Percentiles rank a stretch among this genome's conserved stretches.
phyloP scores from a whole-genome alignment of 139 green algal species.

The Chlorella sp. region DNA sequence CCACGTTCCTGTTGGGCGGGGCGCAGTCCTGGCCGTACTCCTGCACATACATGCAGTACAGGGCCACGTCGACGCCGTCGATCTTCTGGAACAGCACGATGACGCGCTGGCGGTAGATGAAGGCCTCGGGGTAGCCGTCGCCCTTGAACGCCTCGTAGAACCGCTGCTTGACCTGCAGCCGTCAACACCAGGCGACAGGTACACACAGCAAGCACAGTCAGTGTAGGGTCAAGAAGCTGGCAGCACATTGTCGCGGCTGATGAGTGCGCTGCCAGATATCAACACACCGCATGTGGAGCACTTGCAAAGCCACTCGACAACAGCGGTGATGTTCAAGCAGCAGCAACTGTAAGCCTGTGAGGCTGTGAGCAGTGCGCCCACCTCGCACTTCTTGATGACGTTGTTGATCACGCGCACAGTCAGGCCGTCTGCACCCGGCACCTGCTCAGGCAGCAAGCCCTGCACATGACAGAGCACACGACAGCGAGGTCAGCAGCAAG shows the following conservation, averaged over 20 bases:
- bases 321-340: too few species aligned
- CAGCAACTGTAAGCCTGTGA: too few species aligned
- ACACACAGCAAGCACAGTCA: too few species aligned
- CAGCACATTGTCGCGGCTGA: too few species aligned
- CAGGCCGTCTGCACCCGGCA: constrained; percentile 54
- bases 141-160: constrained; percentile 56
- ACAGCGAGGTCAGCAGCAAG: too few species aligned
- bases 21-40: constrained; percentile 89
- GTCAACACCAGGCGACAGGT: too few species aligned
- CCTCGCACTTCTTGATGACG: constrained; percentile 85
- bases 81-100: constrained; percentile 94
- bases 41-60: constrained; percentile 90
- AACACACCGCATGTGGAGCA: too few species aligned
- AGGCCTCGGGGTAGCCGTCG: constrained; percentile 60
- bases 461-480: constrained; percentile 15
- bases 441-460: constrained; percentile 39
- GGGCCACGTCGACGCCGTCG: constrained; percentile 86
- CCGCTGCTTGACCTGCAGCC: constrained; percentile 67
- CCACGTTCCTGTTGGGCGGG: constrained; percentile 76
- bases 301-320: too few species aligned
- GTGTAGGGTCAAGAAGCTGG: too few species aligned
- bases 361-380: too few species aligned
- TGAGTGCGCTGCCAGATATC: too few species aligned
- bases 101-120: constrained; percentile 89
- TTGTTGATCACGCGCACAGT: constrained; percentile 92